phyloP scores from a whole-genome alignment of 495 filamentous ascomycete genomes.

The Tuber borchii region DNA sequence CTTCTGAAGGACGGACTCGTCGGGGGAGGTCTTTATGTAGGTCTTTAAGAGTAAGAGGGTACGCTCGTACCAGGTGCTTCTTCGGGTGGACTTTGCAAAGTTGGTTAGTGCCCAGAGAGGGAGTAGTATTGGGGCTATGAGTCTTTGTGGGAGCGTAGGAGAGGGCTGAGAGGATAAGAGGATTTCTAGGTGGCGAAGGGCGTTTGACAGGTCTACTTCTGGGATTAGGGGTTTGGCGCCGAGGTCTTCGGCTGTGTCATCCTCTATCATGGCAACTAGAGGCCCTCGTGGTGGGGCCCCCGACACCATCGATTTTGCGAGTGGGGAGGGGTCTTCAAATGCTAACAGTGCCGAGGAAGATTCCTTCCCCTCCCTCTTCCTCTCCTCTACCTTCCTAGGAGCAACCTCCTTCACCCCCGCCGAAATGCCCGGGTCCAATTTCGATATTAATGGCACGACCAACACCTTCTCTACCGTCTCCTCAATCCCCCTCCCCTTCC shows the following conservation, averaged over 20 bases:
- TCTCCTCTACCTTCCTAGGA: background rate
- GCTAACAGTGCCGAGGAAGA: slow-evolving; percentile 28
- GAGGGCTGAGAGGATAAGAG: slow-evolving; percentile 55
- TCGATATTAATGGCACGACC: slow-evolving; percentile 49
- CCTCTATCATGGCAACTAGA: slow-evolving; percentile 12
- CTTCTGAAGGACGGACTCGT: slow-evolving; percentile 9
- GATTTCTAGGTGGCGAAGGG: slow-evolving; percentile 48
- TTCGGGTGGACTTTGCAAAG: slow-evolving; percentile 42
- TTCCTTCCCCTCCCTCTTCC: slow-evolving; percentile 7
- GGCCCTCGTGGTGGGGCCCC: slow-evolving; percentile 5
- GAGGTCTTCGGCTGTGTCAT: background rate
- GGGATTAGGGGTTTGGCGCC: slow-evolving; percentile 15
- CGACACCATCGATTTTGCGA: background rate
- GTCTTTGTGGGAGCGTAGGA: slow-evolving; percentile 52
- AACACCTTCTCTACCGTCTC: slow-evolving; percentile 53
- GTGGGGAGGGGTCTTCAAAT: slow-evolving; percentile 19
- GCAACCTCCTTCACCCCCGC: background rate
- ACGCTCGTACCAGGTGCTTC: slow-evolving; percentile 29
- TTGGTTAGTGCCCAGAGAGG: slow-evolving; percentile 54
- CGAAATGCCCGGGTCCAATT: slow-evolving; percentile 44
- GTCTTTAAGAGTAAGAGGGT: slow-evolving; percentile 21
- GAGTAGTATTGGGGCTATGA: slow-evolving; percentile 52
- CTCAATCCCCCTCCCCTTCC: slow-evolving; percentile 50
- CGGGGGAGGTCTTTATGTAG: slow-evolving; percentile 22
- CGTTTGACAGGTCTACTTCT: slow-evolving; percentile 33